Evolutionary conservation across 306 rosid genomes (phyloP), one percentile per base, ranked within the genome.

Genomic region (Castanospermum australe): DNA sequence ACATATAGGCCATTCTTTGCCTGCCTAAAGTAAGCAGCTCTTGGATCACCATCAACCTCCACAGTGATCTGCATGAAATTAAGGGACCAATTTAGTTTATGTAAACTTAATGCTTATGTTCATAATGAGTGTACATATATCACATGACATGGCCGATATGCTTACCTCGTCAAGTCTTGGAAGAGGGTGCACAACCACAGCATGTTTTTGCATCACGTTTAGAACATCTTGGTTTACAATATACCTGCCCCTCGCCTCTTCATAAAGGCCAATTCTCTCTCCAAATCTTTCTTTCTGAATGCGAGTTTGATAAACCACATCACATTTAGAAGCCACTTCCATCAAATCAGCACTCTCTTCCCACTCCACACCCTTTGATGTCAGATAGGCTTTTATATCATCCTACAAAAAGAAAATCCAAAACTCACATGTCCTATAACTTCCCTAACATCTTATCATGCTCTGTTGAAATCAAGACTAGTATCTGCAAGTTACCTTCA

Each of bases 161-260:
- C 82, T 80, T 87, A 86, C 99, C 81, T 91, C 98, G 35, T 95
- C 99, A 64, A 92, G 97, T 88, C 97, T 88, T 24, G 99, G 99
- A 61, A 94, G 92, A 80, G 97, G 97, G 67, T 92, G 98, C 98
- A 91, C 87, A 66, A 94, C 88, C 71, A 94, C 93, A 30, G 89
- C 94, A 71, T 94, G 93, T 70, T 89, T 87, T 67, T 83, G 92
- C 97, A 90, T 88, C 84, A 82, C 93, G 68, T 82, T 77, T 48
- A 92, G 82, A 75, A 92, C 93, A 63, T 78, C 86, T 64, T 39
- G 67, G 69, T 87, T 94, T 59, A 92, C 97, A 74, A 92, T 94
- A 50, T 91, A 89, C 90, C 88, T 94, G 79, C 99, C 97, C 83
- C 95, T 86, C 75, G 99, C 95, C 77, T 87, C 87, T 85, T 91